Conservation (phyloP, 805 yeast genomes). For the Ogataea haglerorum region DNA sequence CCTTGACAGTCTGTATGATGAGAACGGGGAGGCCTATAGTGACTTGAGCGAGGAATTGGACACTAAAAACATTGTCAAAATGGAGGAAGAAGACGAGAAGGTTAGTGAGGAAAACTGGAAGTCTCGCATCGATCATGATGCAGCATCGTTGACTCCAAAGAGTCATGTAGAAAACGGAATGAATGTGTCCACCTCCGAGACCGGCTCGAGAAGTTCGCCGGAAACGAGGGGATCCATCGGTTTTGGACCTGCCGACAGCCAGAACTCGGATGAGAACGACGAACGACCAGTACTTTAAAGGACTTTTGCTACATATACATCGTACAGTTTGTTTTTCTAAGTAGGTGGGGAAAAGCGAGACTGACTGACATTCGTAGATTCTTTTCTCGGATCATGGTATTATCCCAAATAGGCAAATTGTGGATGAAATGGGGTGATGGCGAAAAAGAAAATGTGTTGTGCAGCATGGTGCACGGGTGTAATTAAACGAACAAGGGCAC, state of each 20-base stretch:
- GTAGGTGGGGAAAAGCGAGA: not conserved
- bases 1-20: conserved; percentile 21
- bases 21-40: conserved; percentile 18
- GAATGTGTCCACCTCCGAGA: conserved; percentile 10
- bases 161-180: conserved; percentile 1
- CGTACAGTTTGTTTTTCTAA: conserved; percentile 2
- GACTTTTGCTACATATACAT: not conserved
- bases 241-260: conserved; percentile 9
- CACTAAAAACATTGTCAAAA: conserved; percentile 45
- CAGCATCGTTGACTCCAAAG: conserved; percentile 7
- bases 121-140: conserved; percentile 1
- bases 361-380: no score
- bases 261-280: conserved; percentile 14
- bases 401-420: conserved; percentile 7
- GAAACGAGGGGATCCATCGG: conserved; percentile 5
- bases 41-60: conserved; percentile 19
- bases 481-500: not conserved
- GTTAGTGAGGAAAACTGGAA: conserved; percentile 5
- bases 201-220: conserved; percentile 15
- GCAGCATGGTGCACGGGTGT: conserved; percentile 5
- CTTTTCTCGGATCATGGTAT: no score
- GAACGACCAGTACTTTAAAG: conserved; percentile 1
- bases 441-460: not conserved
- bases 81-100: conserved; percentile 2
- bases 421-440: conserved; percentile 1